A percentile compares a stretch with the other conserved stretches of the same genome.
Conservation (phyloP, 495 filamentous ascomycete species). For the Talaromyces wortmannii region DNA sequence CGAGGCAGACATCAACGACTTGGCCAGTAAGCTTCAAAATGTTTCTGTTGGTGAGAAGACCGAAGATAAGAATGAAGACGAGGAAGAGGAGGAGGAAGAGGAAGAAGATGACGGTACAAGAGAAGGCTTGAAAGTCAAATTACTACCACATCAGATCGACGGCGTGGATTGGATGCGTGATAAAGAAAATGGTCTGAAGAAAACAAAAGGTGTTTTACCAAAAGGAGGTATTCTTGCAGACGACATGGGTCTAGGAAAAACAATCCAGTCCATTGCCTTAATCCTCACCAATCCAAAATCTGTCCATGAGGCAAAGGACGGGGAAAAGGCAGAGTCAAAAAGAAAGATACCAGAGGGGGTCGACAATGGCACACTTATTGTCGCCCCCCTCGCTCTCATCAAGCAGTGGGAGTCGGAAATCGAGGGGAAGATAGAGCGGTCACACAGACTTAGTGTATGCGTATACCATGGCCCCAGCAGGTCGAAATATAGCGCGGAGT, state of each 20-base stretch:
- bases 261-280: slow-evolving; percentile 79
- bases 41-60: slow-evolving; percentile 43
- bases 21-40: slow-evolving; percentile 53
- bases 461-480: slow-evolving; percentile 87
- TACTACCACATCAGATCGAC: slow-evolving; percentile 88
- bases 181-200: slow-evolving; percentile 74
- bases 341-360: slow-evolving; percentile 54
- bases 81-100: slow-evolving; percentile 43
- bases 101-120: slow-evolving; percentile 67
- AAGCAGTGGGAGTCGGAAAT: slow-evolving; percentile 97
- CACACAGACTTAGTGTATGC: slow-evolving; percentile 66
- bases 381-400: slow-evolving; percentile 92
- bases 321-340: slow-evolving; percentile 31
- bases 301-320: slow-evolving; percentile 10
- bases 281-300: slow-evolving; percentile 79
- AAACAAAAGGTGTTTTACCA: slow-evolving; percentile 66
- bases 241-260: slow-evolving; percentile 97
- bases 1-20: slow-evolving; percentile 37
- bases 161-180: slow-evolving; percentile 91
- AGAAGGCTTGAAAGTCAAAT: slow-evolving; percentile 76
- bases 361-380: slow-evolving; percentile 77
- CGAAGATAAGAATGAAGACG: slow-evolving; percentile 19
- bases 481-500: slow-evolving; percentile 64
- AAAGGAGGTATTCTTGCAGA: slow-evolving; percentile 86
- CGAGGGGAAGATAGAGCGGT: slow-evolving; percentile 61